Evolutionary conservation across 176 grass and related monocot species (phyloP), one percentile per base, ranked within the genome.

Genomic region (Lolium rigidum): DNA sequence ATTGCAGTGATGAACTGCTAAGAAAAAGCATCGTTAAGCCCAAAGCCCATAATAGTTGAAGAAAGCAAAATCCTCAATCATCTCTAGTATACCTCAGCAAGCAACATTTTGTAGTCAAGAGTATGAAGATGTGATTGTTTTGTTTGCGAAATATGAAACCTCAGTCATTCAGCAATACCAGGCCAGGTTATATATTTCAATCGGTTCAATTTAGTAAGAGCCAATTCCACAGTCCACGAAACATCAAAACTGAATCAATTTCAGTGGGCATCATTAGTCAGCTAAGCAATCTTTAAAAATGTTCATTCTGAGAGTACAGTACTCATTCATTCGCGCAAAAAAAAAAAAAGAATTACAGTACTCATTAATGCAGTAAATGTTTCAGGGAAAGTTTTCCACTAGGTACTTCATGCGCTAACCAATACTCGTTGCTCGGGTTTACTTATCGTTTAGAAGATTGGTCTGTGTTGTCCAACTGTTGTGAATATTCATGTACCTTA

Each of bases 401-500:
- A 58, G 24, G 64, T 76, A 56, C 9, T 54, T 57, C 17, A 25
- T 73, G 49, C 21, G 48, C 49, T 68, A 76, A 58, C 24, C 47
- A 74, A 50, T 79, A 85, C 22, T 61, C 41, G 7, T 62, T 83
- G 54, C 52, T 51, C 11, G 14, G 81, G 20, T 72, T 70, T 70
- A 70, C 48, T 61, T 39, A 35, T 35, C 2, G 31, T 35, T 35
- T 35, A 26, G 9, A 18, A 26, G 9, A 18, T 83, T 43, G 31
- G 15, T 58, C 64, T 83, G 14, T 81, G 60, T 20, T 10, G 58
- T 83, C 72, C 82, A 83, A 58, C 84, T 62, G 56, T 77, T 75
- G 28, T 87, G 80, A 77, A 55, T 44, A 88, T 89, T 84, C 83
- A 52, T 88, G 20, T 95, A 95, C 93, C 90, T 95, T 95, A 47